Base-by-base conservation (phyloP, 2,329 filamentous ascomycete genomes). In the Xenoacremonium recifei region DNA sequence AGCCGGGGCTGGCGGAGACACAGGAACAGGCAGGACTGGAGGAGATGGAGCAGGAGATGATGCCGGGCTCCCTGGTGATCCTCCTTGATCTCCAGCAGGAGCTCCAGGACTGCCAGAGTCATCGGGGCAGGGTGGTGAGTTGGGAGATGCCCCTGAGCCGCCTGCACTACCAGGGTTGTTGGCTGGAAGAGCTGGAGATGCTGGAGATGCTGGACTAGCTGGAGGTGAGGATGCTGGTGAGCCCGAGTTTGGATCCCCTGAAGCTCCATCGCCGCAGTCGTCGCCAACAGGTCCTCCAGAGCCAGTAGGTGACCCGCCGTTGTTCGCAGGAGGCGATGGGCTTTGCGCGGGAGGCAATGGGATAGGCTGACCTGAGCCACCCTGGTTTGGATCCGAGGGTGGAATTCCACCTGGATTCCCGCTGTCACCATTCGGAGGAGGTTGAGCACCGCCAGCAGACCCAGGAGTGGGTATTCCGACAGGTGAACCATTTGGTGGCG, bases 291-390 rank as follows among this genome's bases (percentile, higher is more conserved):
- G 15, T 6, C 15, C 16, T 15, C 6, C 10, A 6, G 29, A 15
- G 9, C 29, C 15, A 16, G 29, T 15, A 32, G 29, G 29, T 11
- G 9, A 11, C 6, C 29, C 29, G 15, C 15, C 15, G 29, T 32
- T 32, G 15, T 15, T 16, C 10, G 29, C 9, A 32, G 29, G 29
- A 32, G 29, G 15, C 15, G 29, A 10, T 21, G 39, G 34, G n/a
- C 27, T 40, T 19, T 42, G 35, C 17, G n/a, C 33, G 15, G 38
- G 27, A n/a, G 32, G 35, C 11, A 12, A 18, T 13, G 47, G 29
- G 11, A 18, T 21, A 27, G 36, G 21, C n/a, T 37, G 47, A 4
- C 30, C 37, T 19, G 37, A 12, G 4, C 21, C 13, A 12, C 31
- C 37, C 18, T 37, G 45, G 27, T 21, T 17, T 13, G 36, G 12